Evolutionary conservation across 331 rosid species (phyloP).

Genomic region (Erythrophleum ivorense): DNA sequence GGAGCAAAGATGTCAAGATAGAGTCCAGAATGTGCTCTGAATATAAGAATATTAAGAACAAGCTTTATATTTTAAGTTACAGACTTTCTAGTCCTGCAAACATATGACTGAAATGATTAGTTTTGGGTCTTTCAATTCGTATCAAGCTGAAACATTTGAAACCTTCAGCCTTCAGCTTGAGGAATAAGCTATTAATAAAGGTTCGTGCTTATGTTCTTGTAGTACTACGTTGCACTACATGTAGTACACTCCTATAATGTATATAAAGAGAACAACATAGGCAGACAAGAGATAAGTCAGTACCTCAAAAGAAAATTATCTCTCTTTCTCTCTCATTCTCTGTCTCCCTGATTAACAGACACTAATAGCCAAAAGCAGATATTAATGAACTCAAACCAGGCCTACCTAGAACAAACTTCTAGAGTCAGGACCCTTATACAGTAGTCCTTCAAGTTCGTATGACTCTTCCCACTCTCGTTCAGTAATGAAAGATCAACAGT

Average conservation of each 20-base stretch:
- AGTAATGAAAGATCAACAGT: neutral
- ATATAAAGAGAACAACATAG: neutral
- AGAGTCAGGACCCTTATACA: neutral
- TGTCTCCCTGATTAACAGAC: neutral
- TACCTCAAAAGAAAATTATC: neutral
- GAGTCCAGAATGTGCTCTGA: conserved; percentile 17
- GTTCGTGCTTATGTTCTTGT: neutral
- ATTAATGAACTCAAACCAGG: neutral
- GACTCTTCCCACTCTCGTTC: neutral
- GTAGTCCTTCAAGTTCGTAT: too few species aligned
- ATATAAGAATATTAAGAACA: conserved; percentile 11
- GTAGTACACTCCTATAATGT: neutral
- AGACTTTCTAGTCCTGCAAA: conserved; percentile 7
- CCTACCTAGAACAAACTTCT: neutral
- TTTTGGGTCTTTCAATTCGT: neutral
- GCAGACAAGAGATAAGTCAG: neutral
- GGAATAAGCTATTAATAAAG: neutral
- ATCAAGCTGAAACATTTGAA: neutral
- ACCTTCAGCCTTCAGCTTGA: neutral
- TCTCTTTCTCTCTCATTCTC: neutral
- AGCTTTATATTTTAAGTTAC: neutral
- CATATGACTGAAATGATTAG: neutral
- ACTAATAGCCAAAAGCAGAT: too few species aligned
- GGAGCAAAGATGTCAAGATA: conserved; percentile 7
- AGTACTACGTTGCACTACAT: neutral